phyloP scores from a whole-genome alignment of 371 early-diverging fungal species.

The Basidiobolus meristosporus region DNA sequence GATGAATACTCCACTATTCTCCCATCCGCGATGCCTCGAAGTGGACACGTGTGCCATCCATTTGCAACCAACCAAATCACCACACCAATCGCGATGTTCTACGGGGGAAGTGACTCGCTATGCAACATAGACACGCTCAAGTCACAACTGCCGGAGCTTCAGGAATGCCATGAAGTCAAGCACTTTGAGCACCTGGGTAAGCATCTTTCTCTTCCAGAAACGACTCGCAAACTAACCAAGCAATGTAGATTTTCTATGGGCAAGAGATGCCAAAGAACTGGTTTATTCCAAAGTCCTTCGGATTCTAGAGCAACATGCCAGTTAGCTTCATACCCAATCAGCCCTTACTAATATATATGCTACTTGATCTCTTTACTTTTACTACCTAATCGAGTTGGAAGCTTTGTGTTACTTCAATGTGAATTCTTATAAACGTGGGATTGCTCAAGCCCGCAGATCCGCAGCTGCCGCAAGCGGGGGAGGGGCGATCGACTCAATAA shows the following conservation, averaged over 20 bases:
- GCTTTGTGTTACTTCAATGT: no score
- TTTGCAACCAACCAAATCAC: slow-evolving; percentile 69
- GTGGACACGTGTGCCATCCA: slow-evolving; percentile 25
- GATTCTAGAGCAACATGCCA: no score
- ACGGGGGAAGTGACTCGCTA: slow-evolving; percentile 74
- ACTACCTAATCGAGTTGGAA: no score
- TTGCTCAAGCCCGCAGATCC: no score
- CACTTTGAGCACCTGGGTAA: slow-evolving; percentile 54
- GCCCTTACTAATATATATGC: no score
- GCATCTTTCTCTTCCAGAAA: not conserved
- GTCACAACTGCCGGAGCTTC: slow-evolving; percentile 30
- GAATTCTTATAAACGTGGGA: no score
- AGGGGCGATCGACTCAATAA: no score
- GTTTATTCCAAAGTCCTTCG: not conserved
- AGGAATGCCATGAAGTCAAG: slow-evolving; percentile 34
- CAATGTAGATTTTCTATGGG: slow-evolving; percentile 51
- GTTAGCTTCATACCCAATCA: no score
- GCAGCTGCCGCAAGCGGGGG: no score
- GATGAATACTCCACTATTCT: slow-evolving; percentile 64
- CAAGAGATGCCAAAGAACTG: slow-evolving; percentile 12
- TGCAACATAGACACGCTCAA: slow-evolving; percentile 46
- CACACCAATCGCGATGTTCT: slow-evolving; percentile 75
- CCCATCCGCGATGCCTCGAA: slow-evolving; percentile 16
- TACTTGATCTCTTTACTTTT: no score
- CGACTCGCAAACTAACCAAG: not conserved